Evolutionary conservation across 768 basidiomycete genomes (phyloP).

Genomic region (Russula sp.): DNA sequence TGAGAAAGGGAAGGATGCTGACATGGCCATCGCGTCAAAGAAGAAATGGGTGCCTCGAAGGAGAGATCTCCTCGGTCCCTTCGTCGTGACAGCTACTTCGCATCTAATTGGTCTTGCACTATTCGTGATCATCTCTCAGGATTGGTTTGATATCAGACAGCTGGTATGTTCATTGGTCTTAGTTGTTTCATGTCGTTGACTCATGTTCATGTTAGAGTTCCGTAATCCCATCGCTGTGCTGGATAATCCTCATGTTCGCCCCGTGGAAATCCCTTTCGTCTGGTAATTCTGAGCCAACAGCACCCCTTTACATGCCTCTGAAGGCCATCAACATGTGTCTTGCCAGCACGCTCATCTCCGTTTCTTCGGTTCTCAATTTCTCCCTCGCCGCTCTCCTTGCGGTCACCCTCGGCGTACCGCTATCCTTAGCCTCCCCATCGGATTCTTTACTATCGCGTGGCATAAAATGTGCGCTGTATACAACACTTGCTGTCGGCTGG

Average conservation of each 20-base stretch:
- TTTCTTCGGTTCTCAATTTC: constrained; percentile 88
- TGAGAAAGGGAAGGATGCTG: background rate
- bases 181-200: background rate
- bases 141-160: constrained; percentile 44
- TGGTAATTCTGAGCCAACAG: constrained; percentile 31
- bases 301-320: constrained; percentile 49
- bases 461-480: constrained; percentile 41
- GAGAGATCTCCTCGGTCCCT: constrained; percentile 53
- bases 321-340: constrained; percentile 77
- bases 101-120: constrained; percentile 53
- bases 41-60: constrained; percentile 46
- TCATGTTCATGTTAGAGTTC: constrained; percentile 7
- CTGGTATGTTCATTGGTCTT: constrained; percentile 38
- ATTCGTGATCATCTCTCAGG: constrained; percentile 48
- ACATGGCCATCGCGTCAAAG: background rate
- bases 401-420: constrained; percentile 59
- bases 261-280: constrained; percentile 33
- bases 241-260: constrained; percentile 37
- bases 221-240: constrained; percentile 4
- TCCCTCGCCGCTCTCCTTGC: constrained; percentile 77
- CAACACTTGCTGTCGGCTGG: constrained; percentile 56
- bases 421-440: constrained; percentile 47
- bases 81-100: constrained; percentile 54
- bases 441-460: constrained; percentile 34
- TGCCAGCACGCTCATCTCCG: constrained; percentile 81